Conservation (phyloP, 805 yeast species). For the Nakazawaea holstii region DNA sequence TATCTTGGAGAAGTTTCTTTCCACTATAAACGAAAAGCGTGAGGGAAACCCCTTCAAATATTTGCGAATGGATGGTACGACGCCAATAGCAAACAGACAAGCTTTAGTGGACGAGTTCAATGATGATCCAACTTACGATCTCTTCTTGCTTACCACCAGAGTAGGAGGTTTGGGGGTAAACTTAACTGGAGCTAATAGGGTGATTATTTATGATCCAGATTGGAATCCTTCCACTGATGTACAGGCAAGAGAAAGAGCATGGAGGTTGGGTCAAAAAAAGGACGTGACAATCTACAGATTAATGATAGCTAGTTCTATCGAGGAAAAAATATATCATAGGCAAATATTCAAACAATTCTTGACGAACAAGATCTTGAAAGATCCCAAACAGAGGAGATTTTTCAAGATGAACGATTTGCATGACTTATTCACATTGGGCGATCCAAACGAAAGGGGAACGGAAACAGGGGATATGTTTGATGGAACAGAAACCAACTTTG, state of each 20-base stretch:
- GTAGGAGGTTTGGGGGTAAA: constrained; percentile 97
- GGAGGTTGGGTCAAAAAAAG: constrained; percentile 93
- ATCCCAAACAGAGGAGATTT: constrained; percentile 90
- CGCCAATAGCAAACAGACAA: constrained; percentile 75
- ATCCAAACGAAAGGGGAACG: constrained; percentile 58
- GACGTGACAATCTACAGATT: constrained; percentile 88
- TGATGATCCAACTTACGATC: constrained; percentile 44
- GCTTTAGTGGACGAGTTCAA: constrained; percentile 78
- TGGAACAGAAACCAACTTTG: constrained; percentile 35
- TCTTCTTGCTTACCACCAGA: constrained; percentile 84
- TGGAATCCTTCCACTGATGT: constrained; percentile 98
- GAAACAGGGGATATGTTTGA: constrained; percentile 64
- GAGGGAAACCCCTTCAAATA: constrained; percentile 33
- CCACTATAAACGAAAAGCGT: constrained; percentile 24
- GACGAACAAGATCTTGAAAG: constrained; percentile 89
- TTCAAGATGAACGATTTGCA: constrained; percentile 90
- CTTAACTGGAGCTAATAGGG: constrained; percentile 91
- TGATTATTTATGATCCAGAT: constrained; percentile 92
- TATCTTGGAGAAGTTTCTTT: constrained; percentile 68
- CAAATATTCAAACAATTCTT: constrained; percentile 94
- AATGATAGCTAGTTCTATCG: constrained; percentile 93
- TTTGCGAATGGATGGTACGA: constrained; percentile 92
- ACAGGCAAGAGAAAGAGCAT: constrained; percentile 95
- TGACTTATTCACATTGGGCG: constrained; percentile 83
- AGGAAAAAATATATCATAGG: constrained; percentile 93